phyloP scores from a whole-genome alignment of 306 rosid species.

The Vigna radiata region DNA sequence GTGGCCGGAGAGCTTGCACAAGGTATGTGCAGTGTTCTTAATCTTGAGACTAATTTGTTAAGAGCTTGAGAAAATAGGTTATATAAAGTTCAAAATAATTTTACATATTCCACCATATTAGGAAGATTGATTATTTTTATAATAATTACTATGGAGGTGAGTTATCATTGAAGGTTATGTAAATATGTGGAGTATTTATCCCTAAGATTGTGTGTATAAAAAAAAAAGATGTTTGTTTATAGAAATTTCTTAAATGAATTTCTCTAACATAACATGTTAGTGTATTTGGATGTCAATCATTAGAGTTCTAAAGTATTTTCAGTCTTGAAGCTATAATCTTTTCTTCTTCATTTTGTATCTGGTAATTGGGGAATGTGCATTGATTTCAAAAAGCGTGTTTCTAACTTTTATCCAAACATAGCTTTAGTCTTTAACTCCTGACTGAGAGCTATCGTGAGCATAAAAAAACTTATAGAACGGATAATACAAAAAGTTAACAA shows the following conservation, averaged over 20 bases:
- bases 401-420: background rate
- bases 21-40: constrained; percentile 55
- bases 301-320: background rate
- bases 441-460: background rate
- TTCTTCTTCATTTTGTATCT: background rate
- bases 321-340: background rate
- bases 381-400: background rate
- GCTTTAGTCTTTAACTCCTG: background rate
- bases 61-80: too few relatives aligned
- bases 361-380: background rate
- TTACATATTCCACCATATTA: too few relatives aligned
- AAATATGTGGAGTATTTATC: background rate
- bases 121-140: too few relatives aligned
- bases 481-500: background rate
- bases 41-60: background rate
- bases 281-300: background rate
- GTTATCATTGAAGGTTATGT: background rate
- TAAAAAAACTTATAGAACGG: background rate
- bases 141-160: too few relatives aligned
- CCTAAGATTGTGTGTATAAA: background rate
- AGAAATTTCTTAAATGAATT: background rate
- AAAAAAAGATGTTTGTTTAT: too few relatives aligned
- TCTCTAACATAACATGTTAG: background rate
- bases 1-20: constrained; percentile 97
- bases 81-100: too few relatives aligned